phyloP scores from a whole-genome alignment of 129 eudicot species.

The Arctium lappa region DNA sequence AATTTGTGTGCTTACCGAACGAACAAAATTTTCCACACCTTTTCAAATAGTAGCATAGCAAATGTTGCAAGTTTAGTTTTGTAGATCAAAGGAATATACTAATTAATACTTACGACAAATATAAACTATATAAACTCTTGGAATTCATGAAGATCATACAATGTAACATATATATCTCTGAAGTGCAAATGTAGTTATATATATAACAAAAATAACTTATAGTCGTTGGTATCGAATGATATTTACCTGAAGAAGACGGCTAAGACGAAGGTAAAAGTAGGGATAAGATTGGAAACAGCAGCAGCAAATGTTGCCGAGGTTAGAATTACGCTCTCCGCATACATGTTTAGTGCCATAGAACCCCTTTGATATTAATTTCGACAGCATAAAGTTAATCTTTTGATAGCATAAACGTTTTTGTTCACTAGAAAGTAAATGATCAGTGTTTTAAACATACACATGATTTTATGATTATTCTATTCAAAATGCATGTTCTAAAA shows the following conservation, averaged over 20 bases:
- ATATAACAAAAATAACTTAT: neutral
- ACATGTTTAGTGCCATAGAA: slow-evolving; percentile 26
- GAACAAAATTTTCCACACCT: too few species aligned
- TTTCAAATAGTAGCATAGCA: neutral
- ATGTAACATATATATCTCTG: neutral
- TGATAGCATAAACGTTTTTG: neutral
- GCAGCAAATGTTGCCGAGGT: slow-evolving; percentile 40
- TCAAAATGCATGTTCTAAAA: neutral
- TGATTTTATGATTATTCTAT: neutral
- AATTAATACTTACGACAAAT: neutral
- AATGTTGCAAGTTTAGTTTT: neutral
- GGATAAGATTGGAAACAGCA: slow-evolving; percentile 31
- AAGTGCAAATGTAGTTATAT: neutral
- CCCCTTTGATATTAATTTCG: neutral
- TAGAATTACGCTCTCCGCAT: slow-evolving; percentile 24
- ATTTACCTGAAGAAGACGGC: slow-evolving; percentile 24
- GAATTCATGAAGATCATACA: neutral
- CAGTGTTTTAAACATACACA: neutral
- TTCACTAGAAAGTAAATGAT: neutral
- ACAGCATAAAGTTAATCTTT: neutral
- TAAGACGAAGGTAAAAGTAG: slow-evolving; percentile 28
- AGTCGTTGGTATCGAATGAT: neutral
- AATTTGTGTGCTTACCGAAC: too few species aligned
- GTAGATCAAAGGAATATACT: neutral
- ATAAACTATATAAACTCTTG: neutral